These are phyloP conservation scores for Entomortierella parvispora DNA, from an alignment of 192 early-diverging fungal genomes.

Conservation along the genomic window DNA sequence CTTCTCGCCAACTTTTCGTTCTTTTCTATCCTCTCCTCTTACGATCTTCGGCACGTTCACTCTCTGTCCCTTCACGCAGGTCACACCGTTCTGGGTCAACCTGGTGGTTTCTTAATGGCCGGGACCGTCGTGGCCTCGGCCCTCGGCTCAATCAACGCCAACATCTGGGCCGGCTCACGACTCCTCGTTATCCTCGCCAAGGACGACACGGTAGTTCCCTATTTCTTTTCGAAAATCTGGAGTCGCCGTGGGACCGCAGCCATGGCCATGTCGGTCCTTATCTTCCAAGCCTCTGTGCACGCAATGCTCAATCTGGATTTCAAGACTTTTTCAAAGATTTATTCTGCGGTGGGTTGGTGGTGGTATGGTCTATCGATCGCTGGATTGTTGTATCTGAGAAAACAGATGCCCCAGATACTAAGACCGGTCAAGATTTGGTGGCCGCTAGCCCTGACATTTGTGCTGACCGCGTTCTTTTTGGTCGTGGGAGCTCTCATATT, in stretches of 20 bases:
- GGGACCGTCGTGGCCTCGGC: slow-evolving; percentile 42
- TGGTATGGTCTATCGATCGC: slow-evolving; percentile 56
- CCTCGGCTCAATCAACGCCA: slow-evolving; percentile 67
- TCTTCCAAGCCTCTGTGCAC: slow-evolving; percentile 29
- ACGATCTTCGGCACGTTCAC: slow-evolving; percentile 49
- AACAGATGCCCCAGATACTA: slow-evolving; percentile 32
- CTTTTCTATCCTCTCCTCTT: slow-evolving; percentile 49
- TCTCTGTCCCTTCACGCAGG: slow-evolving; percentile 44
- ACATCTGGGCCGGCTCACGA: slow-evolving; percentile 65
- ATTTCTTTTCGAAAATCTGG: slow-evolving; percentile 18
- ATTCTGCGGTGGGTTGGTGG: slow-evolving; percentile 45
- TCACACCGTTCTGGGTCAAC: slow-evolving; percentile 36
- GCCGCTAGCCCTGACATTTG: slow-evolving; percentile 35
- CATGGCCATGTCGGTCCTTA: slow-evolving; percentile 24
- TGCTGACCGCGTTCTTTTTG: slow-evolving; percentile 40
- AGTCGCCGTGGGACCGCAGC: slow-evolving; percentile 27
- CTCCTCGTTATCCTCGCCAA: slow-evolving; percentile 47
- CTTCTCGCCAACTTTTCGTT: slow-evolving; percentile 53
- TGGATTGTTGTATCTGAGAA: slow-evolving; percentile 53
- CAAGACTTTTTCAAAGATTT: slow-evolving; percentile 52
- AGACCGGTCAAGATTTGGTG: slow-evolving; percentile 56
- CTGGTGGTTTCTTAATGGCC: slow-evolving; percentile 40
- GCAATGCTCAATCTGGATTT: slow-evolving; percentile 45
- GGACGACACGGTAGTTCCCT: slow-evolving; percentile 46
- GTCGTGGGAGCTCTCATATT: slow-evolving; percentile 39